Conservation (phyloP, 1,139 yeast species). For the Kurtzmaniella quercitrusa region DNA sequence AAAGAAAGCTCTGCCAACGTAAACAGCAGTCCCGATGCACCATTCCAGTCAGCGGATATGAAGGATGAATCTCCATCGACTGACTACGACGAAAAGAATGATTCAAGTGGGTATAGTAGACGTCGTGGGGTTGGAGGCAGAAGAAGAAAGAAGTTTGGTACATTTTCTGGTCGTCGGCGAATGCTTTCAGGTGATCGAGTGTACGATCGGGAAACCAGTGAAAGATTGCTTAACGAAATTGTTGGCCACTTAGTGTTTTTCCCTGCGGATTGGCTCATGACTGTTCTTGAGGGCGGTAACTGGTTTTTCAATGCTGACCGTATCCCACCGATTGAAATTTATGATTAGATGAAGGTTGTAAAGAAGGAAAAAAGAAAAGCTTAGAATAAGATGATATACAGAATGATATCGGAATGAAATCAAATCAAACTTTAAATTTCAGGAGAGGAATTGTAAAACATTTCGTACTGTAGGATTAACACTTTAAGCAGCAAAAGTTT, state of each 20-base stretch:
- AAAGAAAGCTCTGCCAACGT: constrained; percentile 6
- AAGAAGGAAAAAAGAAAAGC: too few species aligned
- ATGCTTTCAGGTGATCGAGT: constrained; percentile 50
- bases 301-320: constrained; percentile 96
- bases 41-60: background rate
- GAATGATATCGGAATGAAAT: too few species aligned
- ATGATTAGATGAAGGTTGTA: too few species aligned
- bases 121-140: constrained; percentile 3
- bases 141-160: constrained; percentile 28
- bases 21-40: constrained; percentile 4
- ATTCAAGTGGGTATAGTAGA: background rate
- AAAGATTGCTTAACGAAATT: constrained; percentile 64
- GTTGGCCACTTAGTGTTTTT: constrained; percentile 87
- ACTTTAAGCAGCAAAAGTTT: too few species aligned
- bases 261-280: constrained; percentile 86
- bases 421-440: too few species aligned
- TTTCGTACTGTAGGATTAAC: too few species aligned
- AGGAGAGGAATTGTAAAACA: too few species aligned
- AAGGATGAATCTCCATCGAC: background rate
- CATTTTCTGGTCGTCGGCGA: constrained; percentile 37
- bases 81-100: background rate
- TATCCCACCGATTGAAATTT: constrained; percentile 92
- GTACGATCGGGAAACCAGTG: constrained; percentile 75
- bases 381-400: too few species aligned
- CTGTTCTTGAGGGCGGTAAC: constrained; percentile 83